Conservation (phyloP, 495 filamentous ascomycete species). For the Podospora pseudocomata region DNA sequence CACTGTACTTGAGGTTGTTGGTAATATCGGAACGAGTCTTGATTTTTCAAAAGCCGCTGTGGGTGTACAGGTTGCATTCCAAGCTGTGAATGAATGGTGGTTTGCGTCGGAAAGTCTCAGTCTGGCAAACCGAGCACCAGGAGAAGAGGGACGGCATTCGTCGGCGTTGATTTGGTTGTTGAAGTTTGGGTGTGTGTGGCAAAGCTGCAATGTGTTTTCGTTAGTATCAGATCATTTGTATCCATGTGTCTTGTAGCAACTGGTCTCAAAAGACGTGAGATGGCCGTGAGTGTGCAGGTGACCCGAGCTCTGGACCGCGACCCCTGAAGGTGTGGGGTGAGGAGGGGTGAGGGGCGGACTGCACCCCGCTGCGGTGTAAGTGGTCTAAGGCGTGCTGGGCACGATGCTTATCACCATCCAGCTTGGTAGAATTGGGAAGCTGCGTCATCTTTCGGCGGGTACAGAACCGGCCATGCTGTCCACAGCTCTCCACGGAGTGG, state of each 20-base stretch:
- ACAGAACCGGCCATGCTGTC: not conserved
- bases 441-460: not conserved
- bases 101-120: not conserved
- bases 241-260: not conserved
- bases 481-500: not conserved
- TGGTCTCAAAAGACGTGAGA: not conserved
- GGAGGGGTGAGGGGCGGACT: not conserved
- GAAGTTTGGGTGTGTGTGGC: not conserved
- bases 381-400: not conserved
- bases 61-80: not conserved
- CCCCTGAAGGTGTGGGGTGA: not conserved
- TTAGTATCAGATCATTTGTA: slow-evolving; percentile 1
- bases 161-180: not conserved
- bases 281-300: not conserved
- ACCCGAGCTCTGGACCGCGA: not conserved
- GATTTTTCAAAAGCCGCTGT: not conserved
- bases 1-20: not conserved
- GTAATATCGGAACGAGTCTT: not conserved
- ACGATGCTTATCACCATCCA: not conserved
- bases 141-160: not conserved
- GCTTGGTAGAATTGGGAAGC: not conserved
- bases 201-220: slow-evolving; percentile 1
- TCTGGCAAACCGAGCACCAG: not conserved
- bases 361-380: not conserved
- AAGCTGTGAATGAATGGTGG: not conserved